A percentile compares a stretch with the other conserved stretches of the same genome.
Conservation (phyloP, 306 rosid genomes). For the Trifolium dubium region DNA sequence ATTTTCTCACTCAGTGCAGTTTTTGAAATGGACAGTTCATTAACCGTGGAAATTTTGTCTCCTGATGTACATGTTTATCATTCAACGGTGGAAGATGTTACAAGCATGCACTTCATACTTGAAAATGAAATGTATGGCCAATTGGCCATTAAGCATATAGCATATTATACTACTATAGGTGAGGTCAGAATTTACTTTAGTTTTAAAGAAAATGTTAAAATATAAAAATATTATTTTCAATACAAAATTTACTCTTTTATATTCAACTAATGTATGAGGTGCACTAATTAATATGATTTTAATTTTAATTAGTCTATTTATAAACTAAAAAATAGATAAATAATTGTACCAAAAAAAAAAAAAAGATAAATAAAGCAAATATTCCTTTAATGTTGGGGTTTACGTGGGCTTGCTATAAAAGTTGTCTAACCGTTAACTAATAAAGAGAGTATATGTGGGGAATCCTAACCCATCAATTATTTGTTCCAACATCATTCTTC, state of each 20-base stretch:
- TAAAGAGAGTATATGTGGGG: slow-evolving; percentile 34
- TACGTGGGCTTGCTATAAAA: slow-evolving; percentile 35
- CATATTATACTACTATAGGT: too few relatives aligned
- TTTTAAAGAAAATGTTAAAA: too few relatives aligned
- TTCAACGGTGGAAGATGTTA: slow-evolving; percentile 34
- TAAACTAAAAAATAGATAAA: not conserved
- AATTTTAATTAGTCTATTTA: too few relatives aligned
- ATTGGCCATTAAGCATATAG: too few relatives aligned
- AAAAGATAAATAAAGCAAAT: not conserved
- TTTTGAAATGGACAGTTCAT: not conserved
- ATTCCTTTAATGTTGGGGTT: slow-evolving; percentile 1
- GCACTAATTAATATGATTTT: too few relatives aligned
- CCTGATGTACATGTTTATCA: not conserved
- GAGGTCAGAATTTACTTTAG: too few relatives aligned
- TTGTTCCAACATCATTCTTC: slow-evolving; percentile 28
- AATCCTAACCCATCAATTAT: slow-evolving; percentile 42
- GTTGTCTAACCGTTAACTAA: slow-evolving; percentile 2
- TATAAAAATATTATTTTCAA: too few relatives aligned
- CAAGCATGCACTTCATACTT: not conserved
- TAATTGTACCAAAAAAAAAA: too few relatives aligned
- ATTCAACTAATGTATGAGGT: too few relatives aligned
- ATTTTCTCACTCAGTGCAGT: not conserved
- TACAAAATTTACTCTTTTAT: too few relatives aligned
- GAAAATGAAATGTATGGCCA: slow-evolving; percentile 20
- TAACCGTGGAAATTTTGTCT: not conserved